These are phyloP conservation scores for Wickerhamomyces sp. DNA, from an alignment of 1,139 yeast species.

Conservation along the genomic window DNA sequence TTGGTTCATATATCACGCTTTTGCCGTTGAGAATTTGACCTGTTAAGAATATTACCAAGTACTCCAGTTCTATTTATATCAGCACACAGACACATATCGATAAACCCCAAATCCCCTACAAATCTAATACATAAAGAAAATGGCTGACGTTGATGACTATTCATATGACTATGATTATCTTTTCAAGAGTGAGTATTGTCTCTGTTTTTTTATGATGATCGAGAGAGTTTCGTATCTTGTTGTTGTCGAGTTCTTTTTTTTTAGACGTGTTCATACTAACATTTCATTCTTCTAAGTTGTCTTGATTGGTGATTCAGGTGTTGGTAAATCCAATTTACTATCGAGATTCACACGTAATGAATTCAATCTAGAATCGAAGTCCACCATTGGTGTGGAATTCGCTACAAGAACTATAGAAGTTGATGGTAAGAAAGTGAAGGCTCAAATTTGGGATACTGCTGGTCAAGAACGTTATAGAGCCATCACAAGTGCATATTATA, in stretches of 20 bases:
- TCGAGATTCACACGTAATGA: conserved; percentile 95
- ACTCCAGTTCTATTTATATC: no score
- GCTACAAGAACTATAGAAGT: conserved; percentile 94
- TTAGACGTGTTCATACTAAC: conserved; percentile 6
- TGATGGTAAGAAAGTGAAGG: conserved; percentile 92
- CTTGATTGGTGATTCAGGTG: conserved; percentile 96
- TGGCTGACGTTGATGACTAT: conserved; percentile 57
- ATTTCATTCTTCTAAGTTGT: conserved; percentile 45
- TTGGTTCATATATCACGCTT: no score
- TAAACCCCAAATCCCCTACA: not conserved
- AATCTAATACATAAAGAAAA: conserved; percentile 4
- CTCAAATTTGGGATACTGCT: conserved; percentile 99
- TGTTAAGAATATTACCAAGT: no score
- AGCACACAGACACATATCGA: not conserved
- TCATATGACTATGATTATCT: conserved; percentile 93
- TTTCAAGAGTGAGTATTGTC: conserved; percentile 60
- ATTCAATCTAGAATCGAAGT: conserved; percentile 88
- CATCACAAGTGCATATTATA: conserved; percentile 92
- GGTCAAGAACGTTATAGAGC: conserved; percentile 99
- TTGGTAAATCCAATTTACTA: conserved; percentile 90
- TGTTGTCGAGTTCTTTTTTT: no score
- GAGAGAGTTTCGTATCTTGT: no score
- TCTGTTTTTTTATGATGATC: not conserved
- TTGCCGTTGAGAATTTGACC: no score
- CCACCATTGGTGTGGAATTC: conserved; percentile 97